Evolutionary conservation across 495 filamentous ascomycete species (phyloP).

Genomic region (Penicillium diatomitis): DNA sequence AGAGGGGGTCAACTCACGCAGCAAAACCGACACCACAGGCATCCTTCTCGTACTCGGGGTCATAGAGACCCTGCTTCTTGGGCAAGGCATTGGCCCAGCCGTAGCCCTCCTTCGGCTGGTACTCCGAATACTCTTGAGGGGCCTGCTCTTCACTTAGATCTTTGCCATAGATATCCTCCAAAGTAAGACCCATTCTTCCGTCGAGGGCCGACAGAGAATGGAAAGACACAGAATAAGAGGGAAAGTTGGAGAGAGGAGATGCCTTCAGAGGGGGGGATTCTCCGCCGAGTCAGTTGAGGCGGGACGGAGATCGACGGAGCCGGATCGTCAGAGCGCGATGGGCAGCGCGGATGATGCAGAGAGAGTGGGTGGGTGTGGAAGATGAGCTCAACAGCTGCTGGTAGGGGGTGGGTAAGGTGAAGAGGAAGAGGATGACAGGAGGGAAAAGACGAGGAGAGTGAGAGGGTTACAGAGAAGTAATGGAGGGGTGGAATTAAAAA

Average conservation of each 20-base stretch:
- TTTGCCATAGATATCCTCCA: slow-evolving; percentile 57
- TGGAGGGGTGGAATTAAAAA: slow-evolving; percentile 17
- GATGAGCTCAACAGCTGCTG: slow-evolving; percentile 21
- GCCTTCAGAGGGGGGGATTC: slow-evolving; percentile 6
- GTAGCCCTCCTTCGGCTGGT: slow-evolving; percentile 75
- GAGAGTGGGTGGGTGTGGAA: not conserved
- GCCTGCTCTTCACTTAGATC: slow-evolving; percentile 51
- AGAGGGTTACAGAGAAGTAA: slow-evolving; percentile 19
- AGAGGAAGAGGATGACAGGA: slow-evolving; percentile 2
- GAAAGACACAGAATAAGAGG: slow-evolving; percentile 14
- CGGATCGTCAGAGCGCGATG: slow-evolving; percentile 22
- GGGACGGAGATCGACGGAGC: slow-evolving; percentile 7
- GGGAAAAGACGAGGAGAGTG: slow-evolving; percentile 11
- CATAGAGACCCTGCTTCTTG: slow-evolving; percentile 96
- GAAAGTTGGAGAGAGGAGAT: slow-evolving; percentile 1
- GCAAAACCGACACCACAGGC: slow-evolving; percentile 98
- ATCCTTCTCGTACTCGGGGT: slow-evolving; percentile 96
- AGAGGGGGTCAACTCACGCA: slow-evolving; percentile 58
- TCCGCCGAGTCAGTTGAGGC: slow-evolving; percentile 11
- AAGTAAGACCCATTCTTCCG: slow-evolving; percentile 61
- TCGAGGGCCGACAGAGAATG: slow-evolving; percentile 39
- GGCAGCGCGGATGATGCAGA: slow-evolving; percentile 18
- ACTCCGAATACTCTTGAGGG: slow-evolving; percentile 62
- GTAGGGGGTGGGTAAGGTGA: slow-evolving; percentile 5
- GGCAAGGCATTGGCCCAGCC: slow-evolving; percentile 96